Evolutionary conservation across 257 asterid genomes (phyloP), one percentile per base, ranked within the genome.

Genomic region (Mentha longifolia): DNA sequence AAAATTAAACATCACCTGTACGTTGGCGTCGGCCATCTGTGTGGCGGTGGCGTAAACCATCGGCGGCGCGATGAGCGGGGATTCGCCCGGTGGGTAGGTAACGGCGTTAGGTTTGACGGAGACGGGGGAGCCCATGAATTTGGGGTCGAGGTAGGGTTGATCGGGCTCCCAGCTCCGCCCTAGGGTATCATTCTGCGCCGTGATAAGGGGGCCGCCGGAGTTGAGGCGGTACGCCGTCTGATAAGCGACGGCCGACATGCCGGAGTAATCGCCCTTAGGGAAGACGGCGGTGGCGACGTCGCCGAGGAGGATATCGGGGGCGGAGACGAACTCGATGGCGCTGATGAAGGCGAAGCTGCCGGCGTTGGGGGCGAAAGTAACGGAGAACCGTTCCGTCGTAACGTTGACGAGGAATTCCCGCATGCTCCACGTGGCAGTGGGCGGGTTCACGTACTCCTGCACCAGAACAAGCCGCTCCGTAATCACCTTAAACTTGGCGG

Each of bases 21-120:
- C 87, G n/a, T 81, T 79, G 67, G 98, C 92, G 47, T 86, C 73
- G 0, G 93, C 94, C 93, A 95, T 88, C 61, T 89, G 86, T 0
- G 81, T 71, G 17, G 99, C 98, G 6, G 97, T 75, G 30, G 98
- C 82, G 67, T 92, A 95, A 58, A 95, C 96, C 33, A 46, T 6
- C 0, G 93, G 97, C 33, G 98, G 98, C 2, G 94, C 98, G 17
- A 88, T 88, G 68, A 92, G 72, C 42, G 98, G 94, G 2, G 99
- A 95, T 25, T 80, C 90, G 0, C 93, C 95, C 0, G 78, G 85
- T 0, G 97, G 98, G 68, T 95, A 95, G 0, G 78, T 67, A 11
- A 95, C 82, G 30, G 79, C 85, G 16, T 66, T 85, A 0, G 97
- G 85, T 11, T 75, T 75, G 3, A 87, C 88, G 2, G 91, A 67